Evolutionary conservation across 2,329 filamentous ascomycete genomes (phyloP), one percentile per base, ranked within the genome.

Genomic region (Nemania abortiva): DNA sequence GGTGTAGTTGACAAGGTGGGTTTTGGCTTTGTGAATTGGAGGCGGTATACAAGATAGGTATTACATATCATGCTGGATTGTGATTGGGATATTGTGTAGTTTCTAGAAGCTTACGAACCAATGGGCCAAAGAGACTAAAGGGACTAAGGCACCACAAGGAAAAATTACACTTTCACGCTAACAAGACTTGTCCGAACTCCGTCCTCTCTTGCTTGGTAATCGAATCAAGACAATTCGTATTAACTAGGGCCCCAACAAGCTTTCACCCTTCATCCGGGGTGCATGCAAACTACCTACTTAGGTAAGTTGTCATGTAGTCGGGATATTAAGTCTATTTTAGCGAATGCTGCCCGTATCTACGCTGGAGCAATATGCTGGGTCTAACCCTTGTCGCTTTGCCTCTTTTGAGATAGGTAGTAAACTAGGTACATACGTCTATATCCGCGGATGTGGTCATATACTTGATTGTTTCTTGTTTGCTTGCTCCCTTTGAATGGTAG

Each of bases 171-270:
- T 5, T 52, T 2, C 20, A 24, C 49, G 39, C 59, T 56, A 54
- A 18, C 27, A 27, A n/a, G 18, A 18, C 45, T 59, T 37, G 63
- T 52, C 54, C 54, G 62, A 65, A 45, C 13, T 53, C 7, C 29
- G 27, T 20, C 5, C 34, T 9, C 4, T 59, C 47, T 59, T 65
- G 63, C 63, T 65, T 65, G 47, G 47, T 65, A 65, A 65, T 65
- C 54, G 34, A 5, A 7, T 52, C 18, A 20, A 58, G 24, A 34
- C 24, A 54, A 53, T 53, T 65, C 29, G 34, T 4, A 37, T 50
- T n/a, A 27, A 27, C 24, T 27, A 27, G 24, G 22, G 7, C 29
- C 11, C 29, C 27, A 54, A 37, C 6, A 54, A 45, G 42, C 37
- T 42, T 37, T 27, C 24, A 29, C 27, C 7, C 50, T 54, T 37